Conservation (phyloP, 164 flowering plant species). For the Vitis labrusca region DNA sequence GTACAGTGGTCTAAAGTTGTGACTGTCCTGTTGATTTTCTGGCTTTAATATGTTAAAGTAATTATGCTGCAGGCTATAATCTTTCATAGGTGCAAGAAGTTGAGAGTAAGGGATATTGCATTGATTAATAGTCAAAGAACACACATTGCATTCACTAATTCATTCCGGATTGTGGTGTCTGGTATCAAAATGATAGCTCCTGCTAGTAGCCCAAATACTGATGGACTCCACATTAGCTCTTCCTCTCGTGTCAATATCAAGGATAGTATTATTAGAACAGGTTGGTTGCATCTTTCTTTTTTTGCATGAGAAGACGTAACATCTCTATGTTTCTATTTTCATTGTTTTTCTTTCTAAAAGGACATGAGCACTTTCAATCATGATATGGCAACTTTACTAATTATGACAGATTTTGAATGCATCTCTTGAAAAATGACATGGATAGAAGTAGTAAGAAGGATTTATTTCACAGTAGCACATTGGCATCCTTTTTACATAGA, state of each 20-base stretch:
- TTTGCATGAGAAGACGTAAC: too few species aligned
- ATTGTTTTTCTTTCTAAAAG: background rate
- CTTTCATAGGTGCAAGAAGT: conserved; percentile 73
- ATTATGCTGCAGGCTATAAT: conserved; percentile 69
- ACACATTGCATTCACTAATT: conserved; percentile 80
- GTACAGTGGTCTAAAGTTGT: background rate
- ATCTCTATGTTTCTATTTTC: too few species aligned
- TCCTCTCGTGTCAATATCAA: conserved; percentile 57
- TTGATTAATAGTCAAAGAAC: conserved; percentile 76
- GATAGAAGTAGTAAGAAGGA: too few species aligned
- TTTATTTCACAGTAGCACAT: too few species aligned
- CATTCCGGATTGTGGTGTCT: conserved; percentile 50
- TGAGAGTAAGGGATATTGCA: conserved; percentile 50
- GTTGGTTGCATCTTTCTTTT: conserved; percentile 31
- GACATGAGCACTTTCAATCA: background rate
- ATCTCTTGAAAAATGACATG: too few species aligned
- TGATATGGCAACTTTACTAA: background rate
- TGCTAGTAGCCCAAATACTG: conserved; percentile 82
- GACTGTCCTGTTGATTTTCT: background rate
- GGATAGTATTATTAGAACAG: conserved; percentile 61
- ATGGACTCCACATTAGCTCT: conserved; percentile 85
- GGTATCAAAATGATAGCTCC: conserved; percentile 65
- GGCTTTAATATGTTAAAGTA: background rate
- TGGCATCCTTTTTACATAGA: too few species aligned
- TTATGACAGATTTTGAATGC: too few species aligned